These are phyloP conservation scores for Leishmania major DNA, from an alignment of 208 protist species.

Conservation along the genomic window DNA sequence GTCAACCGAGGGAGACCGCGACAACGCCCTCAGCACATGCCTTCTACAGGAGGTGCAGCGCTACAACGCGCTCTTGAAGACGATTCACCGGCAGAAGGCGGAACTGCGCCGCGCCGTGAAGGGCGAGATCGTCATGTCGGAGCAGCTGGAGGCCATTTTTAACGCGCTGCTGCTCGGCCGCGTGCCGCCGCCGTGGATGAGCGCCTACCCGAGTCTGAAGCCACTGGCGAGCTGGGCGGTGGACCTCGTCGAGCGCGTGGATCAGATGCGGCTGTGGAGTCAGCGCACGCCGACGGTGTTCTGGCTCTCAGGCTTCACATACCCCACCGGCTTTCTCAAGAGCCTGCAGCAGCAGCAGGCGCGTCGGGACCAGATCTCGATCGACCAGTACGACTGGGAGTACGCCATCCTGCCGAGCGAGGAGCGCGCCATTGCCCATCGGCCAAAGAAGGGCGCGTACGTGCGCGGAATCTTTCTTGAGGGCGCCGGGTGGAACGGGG, in stretches of 20 bases:
- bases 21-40: slow-evolving; percentile 95
- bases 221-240: slow-evolving; percentile 96
- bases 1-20: slow-evolving; percentile 87
- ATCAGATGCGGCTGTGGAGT: slow-evolving; percentile 95
- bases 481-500: slow-evolving; percentile 96
- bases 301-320: slow-evolving; percentile 99
- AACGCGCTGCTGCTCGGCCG: slow-evolving; percentile 86
- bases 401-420: slow-evolving; percentile 93
- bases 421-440: slow-evolving; percentile 89
- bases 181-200: slow-evolving; percentile 95
- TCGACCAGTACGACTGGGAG: slow-evolving; percentile 98
- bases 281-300: slow-evolving; percentile 95
- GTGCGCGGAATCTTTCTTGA: slow-evolving; percentile 97
- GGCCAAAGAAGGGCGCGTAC: slow-evolving; percentile 96
- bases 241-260: slow-evolving; percentile 94
- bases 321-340: slow-evolving; percentile 98
- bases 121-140: slow-evolving; percentile 97
- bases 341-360: slow-evolving; percentile 96
- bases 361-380: slow-evolving; percentile 90
- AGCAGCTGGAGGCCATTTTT: slow-evolving; percentile 96
- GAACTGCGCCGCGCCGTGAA: slow-evolving; percentile 96
- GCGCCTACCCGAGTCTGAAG: slow-evolving; percentile 98
- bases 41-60: slow-evolving; percentile 98
- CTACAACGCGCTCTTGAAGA: slow-evolving; percentile 95
- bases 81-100: slow-evolving; percentile 90